Percentiles rank a stretch among this genome's conserved stretches.
Evolutionary conservation across 768 basidiomycete genomes (phyloP).

Genomic region (Mrakia gelida): DNA sequence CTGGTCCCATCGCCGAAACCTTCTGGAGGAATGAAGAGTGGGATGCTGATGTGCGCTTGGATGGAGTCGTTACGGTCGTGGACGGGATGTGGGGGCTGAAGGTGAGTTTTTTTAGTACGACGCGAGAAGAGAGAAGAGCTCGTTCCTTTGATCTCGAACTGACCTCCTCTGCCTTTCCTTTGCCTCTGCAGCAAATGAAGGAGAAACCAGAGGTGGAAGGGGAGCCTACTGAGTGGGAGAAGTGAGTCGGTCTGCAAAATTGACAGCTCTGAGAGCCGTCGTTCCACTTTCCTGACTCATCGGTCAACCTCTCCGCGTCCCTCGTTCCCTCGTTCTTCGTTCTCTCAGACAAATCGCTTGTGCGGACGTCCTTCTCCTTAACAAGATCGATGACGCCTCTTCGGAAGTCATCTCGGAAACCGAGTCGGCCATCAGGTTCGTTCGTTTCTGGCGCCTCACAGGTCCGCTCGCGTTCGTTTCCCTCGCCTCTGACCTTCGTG

Average conservation of each 20-base stretch:
- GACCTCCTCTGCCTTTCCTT: background rate
- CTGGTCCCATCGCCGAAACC: constrained; percentile 52
- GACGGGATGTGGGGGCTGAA: constrained; percentile 75
- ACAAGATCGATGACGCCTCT: constrained; percentile 77
- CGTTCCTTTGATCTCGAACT: background rate
- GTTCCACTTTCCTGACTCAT: background rate
- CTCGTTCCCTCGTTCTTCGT: no score
- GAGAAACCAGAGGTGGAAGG: constrained; percentile 66
- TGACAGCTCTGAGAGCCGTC: background rate
- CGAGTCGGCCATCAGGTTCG: constrained; percentile 55
- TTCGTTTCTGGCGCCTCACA: background rate
- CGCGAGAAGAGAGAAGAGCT: background rate
- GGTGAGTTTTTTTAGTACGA: constrained; percentile 43
- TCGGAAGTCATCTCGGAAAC: constrained; percentile 50
- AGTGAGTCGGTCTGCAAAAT: constrained; percentile 49
- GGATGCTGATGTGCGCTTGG: constrained; percentile 49
- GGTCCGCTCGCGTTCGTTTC: no score
- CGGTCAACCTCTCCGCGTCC: background rate
- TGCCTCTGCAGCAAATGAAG: constrained; percentile 62
- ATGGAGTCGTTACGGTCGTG: constrained; percentile 88
- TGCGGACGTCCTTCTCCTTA: constrained; percentile 84
- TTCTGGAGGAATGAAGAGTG: constrained; percentile 51
- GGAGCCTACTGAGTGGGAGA: constrained; percentile 69
- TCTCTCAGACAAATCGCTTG: constrained; percentile 82
- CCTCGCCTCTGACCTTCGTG: background rate